These are phyloP conservation scores for Pleochaeta shiraiana DNA, from an alignment of 2,329 filamentous ascomycete genomes.

Conservation along the genomic window DNA sequence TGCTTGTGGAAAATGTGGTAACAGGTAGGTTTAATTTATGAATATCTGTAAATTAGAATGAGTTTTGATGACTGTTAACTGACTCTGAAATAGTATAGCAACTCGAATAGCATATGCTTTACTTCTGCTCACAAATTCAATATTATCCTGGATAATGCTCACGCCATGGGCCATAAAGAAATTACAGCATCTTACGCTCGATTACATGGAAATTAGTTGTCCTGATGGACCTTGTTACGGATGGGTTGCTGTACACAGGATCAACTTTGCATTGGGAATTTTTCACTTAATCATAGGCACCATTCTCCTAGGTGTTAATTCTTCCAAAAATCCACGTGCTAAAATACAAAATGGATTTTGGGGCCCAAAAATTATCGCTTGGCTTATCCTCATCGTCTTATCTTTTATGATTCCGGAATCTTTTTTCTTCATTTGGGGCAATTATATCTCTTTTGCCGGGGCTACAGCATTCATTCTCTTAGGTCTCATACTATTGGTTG, in stretches of 20 bases:
- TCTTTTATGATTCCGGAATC: constrained; percentile 90
- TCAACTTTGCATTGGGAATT: constrained; percentile 90
- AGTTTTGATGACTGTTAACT: constrained; percentile 5
- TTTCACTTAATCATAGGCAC: constrained; percentile 79
- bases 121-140: constrained; percentile 88
- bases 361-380: constrained; percentile 86
- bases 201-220: constrained; percentile 92
- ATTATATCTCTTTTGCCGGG: constrained; percentile 72
- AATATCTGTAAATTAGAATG: constrained; percentile 35
- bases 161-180: constrained; percentile 97
- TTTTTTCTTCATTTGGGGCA: constrained; percentile 93
- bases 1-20: constrained; percentile 90
- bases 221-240: constrained; percentile 80
- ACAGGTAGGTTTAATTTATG: constrained; percentile 38
- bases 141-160: constrained; percentile 97
- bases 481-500: constrained; percentile 77
- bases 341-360: constrained; percentile 95
- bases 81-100: constrained; percentile 42
- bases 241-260: constrained; percentile 89
- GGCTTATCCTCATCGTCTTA: constrained; percentile 67
- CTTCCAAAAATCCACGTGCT: constrained; percentile 70
- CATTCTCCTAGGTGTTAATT: constrained; percentile 67
- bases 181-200: constrained; percentile 71
- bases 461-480: constrained; percentile 89
- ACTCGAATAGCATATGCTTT: constrained; percentile 94